phyloP scores from a whole-genome alignment of 2,329 filamentous ascomycete species.

The Knufia fluminis region DNA sequence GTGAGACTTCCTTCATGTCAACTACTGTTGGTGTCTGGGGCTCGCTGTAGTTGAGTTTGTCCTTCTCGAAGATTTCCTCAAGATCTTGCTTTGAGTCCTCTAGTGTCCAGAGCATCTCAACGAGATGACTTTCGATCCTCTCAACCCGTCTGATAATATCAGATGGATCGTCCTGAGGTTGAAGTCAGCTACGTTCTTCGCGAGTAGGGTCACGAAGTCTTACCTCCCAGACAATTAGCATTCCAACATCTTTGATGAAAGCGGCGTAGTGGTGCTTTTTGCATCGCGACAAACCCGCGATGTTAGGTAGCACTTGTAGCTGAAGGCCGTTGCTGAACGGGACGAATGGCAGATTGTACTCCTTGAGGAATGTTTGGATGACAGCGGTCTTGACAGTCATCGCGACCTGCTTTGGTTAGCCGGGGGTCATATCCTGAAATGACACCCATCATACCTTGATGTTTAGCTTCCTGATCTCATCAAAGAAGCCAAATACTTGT shows the following conservation, averaged over 20 bases:
- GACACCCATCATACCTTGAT: slow-evolving; percentile 40
- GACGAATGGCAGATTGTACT: slow-evolving; percentile 45
- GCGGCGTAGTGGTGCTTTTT: slow-evolving; percentile 59
- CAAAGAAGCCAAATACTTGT: slow-evolving; percentile 42
- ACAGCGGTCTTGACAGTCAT: slow-evolving; percentile 60
- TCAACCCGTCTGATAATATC: slow-evolving; percentile 45
- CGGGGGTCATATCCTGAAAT: not conserved
- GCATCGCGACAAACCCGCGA: slow-evolving; percentile 48
- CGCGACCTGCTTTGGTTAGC: slow-evolving; percentile 42
- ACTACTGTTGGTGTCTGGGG: slow-evolving; percentile 4
- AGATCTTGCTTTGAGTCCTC: slow-evolving; percentile 6
- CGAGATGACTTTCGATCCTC: slow-evolving; percentile 44
- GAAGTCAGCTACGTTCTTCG: too few relatives aligned
- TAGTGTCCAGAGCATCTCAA: slow-evolving; percentile 48
- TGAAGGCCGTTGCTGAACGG: slow-evolving; percentile 50
- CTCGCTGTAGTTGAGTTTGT: slow-evolving; percentile 12
- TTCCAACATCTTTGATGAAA: slow-evolving; percentile 49
- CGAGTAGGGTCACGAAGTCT: too few relatives aligned
- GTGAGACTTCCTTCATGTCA: slow-evolving; percentile 24
- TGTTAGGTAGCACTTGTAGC: slow-evolving; percentile 52
- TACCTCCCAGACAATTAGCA: slow-evolving; percentile 53
- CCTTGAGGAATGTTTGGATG: slow-evolving; percentile 51
- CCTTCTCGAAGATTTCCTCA: slow-evolving; percentile 11
- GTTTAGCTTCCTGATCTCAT: slow-evolving; percentile 43
- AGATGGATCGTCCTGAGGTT: slow-evolving; percentile 42